Evolutionary conservation across 192 early-diverging fungal genomes (phyloP), one percentile per base, ranked within the genome.

Genomic region (Phycomyces blakesleeanus): DNA sequence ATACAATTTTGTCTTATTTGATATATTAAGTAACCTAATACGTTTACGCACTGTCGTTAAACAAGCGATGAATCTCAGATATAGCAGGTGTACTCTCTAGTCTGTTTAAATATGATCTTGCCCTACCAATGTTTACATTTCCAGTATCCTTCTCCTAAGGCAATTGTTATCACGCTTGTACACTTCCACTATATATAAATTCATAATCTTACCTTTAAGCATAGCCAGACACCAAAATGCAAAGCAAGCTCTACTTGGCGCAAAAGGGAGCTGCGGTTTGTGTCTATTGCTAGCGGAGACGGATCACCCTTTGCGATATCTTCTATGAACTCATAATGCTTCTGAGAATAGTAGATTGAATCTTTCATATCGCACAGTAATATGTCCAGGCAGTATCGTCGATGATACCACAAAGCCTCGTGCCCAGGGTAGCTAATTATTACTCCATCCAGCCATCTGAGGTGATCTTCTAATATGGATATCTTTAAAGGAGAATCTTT

Each of bases 341-440:
- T 14, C 0, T 39, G 25, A 47, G 25, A 41, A 38, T 15, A 41
- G 29, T n/a, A 1, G 11, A 25, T 3, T 39, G 6, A 2, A 53
- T 60, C 14, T 8, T 26, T 42, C n/a, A 44, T 27, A 20, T 18
- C 9, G n/a, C n/a, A 6, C 3, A 50, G 25, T 9, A 26, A 15
- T 0, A 59, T 3, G 59, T 61, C 7, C 2, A 63, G 18, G 26
- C 71, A 73, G 51, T 75, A 79, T 25, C 81, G 75, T 21, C 77
- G 63, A 69, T 83, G 79, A 26, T 68, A 79, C 81, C 81, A 83
- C 20, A 81, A 49, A 1, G 79, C 61, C 55, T 83, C 81, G 49
- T 83, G 79, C 26, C 79, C 79, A 20, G 79, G 79, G 25, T 79
- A 83, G 50, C 51, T 59, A 37, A 39, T 20, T 14, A 81, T 70